Conservation (phyloP, 2,329 filamentous ascomycete genomes). For the Graphiopsis chlorocephala region DNA sequence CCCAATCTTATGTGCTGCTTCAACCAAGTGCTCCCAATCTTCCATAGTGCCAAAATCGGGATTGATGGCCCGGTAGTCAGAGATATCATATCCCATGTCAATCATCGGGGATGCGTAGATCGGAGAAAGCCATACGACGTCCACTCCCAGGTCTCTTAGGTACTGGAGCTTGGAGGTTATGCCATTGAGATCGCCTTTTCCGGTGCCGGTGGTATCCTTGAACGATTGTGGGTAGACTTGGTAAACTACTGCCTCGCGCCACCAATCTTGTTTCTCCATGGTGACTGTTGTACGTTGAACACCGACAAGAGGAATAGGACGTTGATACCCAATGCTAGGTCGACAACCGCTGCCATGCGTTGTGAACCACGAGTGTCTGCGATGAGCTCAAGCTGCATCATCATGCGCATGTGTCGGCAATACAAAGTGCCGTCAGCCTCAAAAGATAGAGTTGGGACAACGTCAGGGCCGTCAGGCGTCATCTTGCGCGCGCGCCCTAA, state of each 20-base stretch:
- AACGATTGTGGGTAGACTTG: constrained; percentile 55
- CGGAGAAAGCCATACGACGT: constrained; percentile 66
- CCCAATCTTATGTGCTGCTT: constrained; percentile 41
- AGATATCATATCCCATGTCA: constrained; percentile 55
- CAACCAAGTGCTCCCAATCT: constrained; percentile 47
- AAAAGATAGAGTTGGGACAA: not conserved
- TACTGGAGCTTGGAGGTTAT: constrained; percentile 65
- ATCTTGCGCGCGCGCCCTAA: not conserved
- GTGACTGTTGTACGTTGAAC: too few relatives aligned
- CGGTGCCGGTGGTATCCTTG: constrained; percentile 49
- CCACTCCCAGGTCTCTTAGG: constrained; percentile 59
- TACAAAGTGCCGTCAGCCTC: not conserved
- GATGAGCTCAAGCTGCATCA: too few relatives aligned
- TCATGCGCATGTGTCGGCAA: not conserved
- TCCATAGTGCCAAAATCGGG: constrained; percentile 46
- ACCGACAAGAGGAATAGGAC: too few relatives aligned
- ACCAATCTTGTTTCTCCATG: constrained; percentile 30
- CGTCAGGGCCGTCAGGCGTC: not conserved
- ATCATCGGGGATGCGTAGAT: constrained; percentile 53
- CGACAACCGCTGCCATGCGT: too few relatives aligned
- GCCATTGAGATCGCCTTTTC: constrained; percentile 64
- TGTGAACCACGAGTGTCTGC: too few relatives aligned
- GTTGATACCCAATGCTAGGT: too few relatives aligned
- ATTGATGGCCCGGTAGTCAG: constrained; percentile 47
- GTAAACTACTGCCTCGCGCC: constrained; percentile 40